These are phyloP conservation scores for Agastache rugosa DNA, from an alignment of 257 asterid species.

Conservation along the genomic window DNA sequence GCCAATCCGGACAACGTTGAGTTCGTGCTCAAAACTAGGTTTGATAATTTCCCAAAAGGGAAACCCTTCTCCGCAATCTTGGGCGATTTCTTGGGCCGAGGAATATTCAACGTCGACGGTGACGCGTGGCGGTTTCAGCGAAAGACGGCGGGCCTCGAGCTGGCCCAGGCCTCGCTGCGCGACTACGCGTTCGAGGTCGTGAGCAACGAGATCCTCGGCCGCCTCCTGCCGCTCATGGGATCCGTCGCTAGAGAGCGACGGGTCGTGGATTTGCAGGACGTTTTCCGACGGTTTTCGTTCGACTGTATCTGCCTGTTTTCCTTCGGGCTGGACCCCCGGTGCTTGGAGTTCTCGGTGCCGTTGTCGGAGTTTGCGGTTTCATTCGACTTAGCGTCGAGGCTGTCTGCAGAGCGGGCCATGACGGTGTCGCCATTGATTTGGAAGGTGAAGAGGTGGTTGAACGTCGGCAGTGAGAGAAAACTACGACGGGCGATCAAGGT, in stretches of 20 bases:
- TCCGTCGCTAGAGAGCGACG: not conserved
- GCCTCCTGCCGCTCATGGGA: slow-evolving; percentile 40
- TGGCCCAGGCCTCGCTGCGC: slow-evolving; percentile 45
- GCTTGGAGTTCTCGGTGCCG: slow-evolving; percentile 15
- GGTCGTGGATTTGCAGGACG: slow-evolving; percentile 44
- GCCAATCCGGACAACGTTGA: slow-evolving; percentile 70
- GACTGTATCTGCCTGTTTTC: slow-evolving; percentile 46
- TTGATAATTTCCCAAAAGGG: slow-evolving; percentile 68
- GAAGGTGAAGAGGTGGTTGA: slow-evolving; percentile 43
- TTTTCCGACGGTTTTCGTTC: slow-evolving; percentile 46
- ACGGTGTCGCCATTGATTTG: slow-evolving; percentile 38
- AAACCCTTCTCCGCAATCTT: slow-evolving; percentile 62
- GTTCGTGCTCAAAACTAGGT: slow-evolving; percentile 62
- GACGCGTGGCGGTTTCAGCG: slow-evolving; percentile 54
- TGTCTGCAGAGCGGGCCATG: slow-evolving; percentile 52
- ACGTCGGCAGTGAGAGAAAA: slow-evolving; percentile 41
- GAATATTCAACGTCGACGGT: slow-evolving; percentile 81
- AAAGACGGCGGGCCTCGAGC: slow-evolving; percentile 55
- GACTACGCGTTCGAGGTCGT: slow-evolving; percentile 44
- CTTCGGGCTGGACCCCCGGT: slow-evolving; percentile 47
- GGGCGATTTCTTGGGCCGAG: slow-evolving; percentile 69
- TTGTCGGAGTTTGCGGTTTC: slow-evolving; percentile 39
- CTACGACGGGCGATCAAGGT: slow-evolving; percentile 32
- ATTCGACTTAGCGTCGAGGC: slow-evolving; percentile 47
- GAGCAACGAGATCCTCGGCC: slow-evolving; percentile 35